Conservation (phyloP, 352 stramenopile species). For the Globisporangium irregulare region DNA sequence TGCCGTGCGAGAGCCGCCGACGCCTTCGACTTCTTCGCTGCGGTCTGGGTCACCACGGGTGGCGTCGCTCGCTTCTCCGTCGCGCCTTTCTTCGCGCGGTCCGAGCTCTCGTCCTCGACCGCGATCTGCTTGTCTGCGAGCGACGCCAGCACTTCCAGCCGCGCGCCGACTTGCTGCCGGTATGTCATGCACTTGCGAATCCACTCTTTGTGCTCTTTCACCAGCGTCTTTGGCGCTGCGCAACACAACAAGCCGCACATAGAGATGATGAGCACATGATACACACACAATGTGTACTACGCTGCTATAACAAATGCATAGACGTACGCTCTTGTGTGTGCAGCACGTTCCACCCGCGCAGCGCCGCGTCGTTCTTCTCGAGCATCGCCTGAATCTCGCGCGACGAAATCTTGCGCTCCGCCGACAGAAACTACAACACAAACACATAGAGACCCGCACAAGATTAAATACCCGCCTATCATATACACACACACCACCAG, state of each 20-base stretch:
- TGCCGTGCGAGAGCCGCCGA: slow-evolving; percentile 11
- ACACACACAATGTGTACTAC: background rate
- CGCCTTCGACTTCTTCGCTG: slow-evolving; percentile 15
- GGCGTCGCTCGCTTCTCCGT: slow-evolving; percentile 10
- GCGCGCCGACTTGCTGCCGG: slow-evolving; percentile 68
- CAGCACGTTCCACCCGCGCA: slow-evolving; percentile 69
- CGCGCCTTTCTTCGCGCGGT: slow-evolving; percentile 8
- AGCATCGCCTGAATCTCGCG: slow-evolving; percentile 79
- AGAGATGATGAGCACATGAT: background rate
- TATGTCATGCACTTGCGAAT: slow-evolving; percentile 54
- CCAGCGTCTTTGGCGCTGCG: slow-evolving; percentile 44
- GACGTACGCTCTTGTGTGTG: slow-evolving; percentile 73
- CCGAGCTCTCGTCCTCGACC: slow-evolving; percentile 39
- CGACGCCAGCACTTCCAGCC: slow-evolving; percentile 72
- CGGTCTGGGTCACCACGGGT: background rate
- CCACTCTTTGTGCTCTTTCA: slow-evolving; percentile 74
- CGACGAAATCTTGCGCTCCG: slow-evolving; percentile 52
- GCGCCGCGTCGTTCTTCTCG: slow-evolving; percentile 83
- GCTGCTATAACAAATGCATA: background rate
- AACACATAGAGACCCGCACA: background rate
- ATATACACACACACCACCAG: background rate
- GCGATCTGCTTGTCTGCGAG: slow-evolving; percentile 80
- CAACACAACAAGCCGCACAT: background rate
- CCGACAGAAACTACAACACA: slow-evolving; percentile 24
- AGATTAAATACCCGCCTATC: background rate